A percentile compares a stretch with the other conserved stretches of the same genome.
These are phyloP conservation scores for Diaporthe sp. DNA, from an alignment of 2,329 filamentous ascomycete genomes.

Conservation along the genomic window DNA sequence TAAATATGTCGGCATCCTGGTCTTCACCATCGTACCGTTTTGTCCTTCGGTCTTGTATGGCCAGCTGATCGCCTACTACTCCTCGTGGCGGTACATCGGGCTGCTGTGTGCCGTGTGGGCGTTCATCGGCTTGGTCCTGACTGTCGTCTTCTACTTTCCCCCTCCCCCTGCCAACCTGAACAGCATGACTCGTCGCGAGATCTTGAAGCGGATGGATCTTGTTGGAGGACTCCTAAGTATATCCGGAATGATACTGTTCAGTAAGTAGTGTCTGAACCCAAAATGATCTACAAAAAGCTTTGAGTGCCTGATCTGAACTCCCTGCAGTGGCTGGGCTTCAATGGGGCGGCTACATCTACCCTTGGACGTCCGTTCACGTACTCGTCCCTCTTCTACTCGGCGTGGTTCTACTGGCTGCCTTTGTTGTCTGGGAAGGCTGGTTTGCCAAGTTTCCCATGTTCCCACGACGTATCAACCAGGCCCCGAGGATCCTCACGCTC, in stretches of 20 bases:
- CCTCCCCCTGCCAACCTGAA: slow-evolving; percentile 58
- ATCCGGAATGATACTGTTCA: slow-evolving; percentile 61
- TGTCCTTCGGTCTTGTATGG: slow-evolving; percentile 72
- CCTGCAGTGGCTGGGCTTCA: slow-evolving; percentile 57
- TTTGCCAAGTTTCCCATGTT: slow-evolving; percentile 58
- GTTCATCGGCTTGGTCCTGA: slow-evolving; percentile 63
- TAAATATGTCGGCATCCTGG: slow-evolving; percentile 70
- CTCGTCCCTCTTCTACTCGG: slow-evolving; percentile 57
- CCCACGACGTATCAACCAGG: slow-evolving; percentile 53
- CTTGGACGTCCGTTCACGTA: slow-evolving; percentile 53
- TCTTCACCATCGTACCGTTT: slow-evolving; percentile 73
- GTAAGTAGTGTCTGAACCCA: neutral
- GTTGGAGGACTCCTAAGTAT: slow-evolving; percentile 64
- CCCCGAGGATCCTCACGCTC: slow-evolving; percentile 62
- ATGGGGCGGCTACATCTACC: slow-evolving; percentile 53
- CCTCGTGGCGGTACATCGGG: slow-evolving; percentile 68
- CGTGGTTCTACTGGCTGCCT: slow-evolving; percentile 50
- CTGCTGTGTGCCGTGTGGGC: slow-evolving; percentile 65
- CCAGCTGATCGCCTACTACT: slow-evolving; percentile 61
- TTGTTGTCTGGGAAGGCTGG: slow-evolving; percentile 52
- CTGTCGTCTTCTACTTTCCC: slow-evolving; percentile 65
- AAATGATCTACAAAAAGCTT: too few relatives aligned
- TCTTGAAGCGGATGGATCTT: slow-evolving; percentile 62
- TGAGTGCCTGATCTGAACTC: neutral
- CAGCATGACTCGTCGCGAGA: slow-evolving; percentile 53